These are phyloP conservation scores for Fusarium circinatum DNA, from an alignment of 2,329 filamentous ascomycete genomes.

Conservation along the genomic window DNA sequence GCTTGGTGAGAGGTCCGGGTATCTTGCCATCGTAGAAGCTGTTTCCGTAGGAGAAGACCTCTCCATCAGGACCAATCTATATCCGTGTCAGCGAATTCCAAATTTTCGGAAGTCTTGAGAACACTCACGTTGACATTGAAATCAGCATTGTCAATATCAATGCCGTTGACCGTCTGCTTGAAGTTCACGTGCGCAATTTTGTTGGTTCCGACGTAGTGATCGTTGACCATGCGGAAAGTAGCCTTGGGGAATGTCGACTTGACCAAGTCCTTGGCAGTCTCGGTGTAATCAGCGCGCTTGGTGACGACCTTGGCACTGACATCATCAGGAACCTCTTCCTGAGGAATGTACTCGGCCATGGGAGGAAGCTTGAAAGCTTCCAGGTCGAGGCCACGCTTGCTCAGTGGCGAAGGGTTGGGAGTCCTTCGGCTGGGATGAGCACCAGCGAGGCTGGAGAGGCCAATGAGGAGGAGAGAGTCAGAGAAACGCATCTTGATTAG, in stretches of 20 bases:
- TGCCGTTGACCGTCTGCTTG: slow-evolving; percentile 66
- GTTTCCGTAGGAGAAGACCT: slow-evolving; percentile 68
- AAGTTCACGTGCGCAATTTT: slow-evolving; percentile 68
- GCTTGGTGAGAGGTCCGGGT: slow-evolving; percentile 54
- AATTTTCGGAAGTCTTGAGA: fast-evolving
- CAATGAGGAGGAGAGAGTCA: slow-evolving; percentile 45
- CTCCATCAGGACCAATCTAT: slow-evolving; percentile 61
- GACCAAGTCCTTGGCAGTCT: slow-evolving; percentile 57
- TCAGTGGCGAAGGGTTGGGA: slow-evolving; percentile 37
- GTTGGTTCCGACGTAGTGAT: slow-evolving; percentile 65
- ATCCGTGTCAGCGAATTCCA: not conserved
- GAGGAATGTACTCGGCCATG: slow-evolving; percentile 45
- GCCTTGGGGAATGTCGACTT: slow-evolving; percentile 50
- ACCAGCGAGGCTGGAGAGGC: slow-evolving; percentile 48
- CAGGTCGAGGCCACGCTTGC: slow-evolving; percentile 48
- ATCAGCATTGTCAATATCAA: slow-evolving; percentile 70
- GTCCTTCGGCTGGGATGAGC: slow-evolving; percentile 47
- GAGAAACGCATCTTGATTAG: slow-evolving; percentile 45
- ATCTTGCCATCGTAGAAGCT: slow-evolving; percentile 56
- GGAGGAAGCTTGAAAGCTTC: slow-evolving; percentile 47
- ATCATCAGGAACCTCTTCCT: slow-evolving; percentile 31
- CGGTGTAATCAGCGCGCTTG: slow-evolving; percentile 52
- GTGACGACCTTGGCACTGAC: slow-evolving; percentile 33
- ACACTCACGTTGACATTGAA: slow-evolving; percentile 68
- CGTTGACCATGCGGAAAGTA: slow-evolving; percentile 61